phyloP scores from a whole-genome alignment of 805 yeast species.

The Myxozyma lipomycoides region DNA sequence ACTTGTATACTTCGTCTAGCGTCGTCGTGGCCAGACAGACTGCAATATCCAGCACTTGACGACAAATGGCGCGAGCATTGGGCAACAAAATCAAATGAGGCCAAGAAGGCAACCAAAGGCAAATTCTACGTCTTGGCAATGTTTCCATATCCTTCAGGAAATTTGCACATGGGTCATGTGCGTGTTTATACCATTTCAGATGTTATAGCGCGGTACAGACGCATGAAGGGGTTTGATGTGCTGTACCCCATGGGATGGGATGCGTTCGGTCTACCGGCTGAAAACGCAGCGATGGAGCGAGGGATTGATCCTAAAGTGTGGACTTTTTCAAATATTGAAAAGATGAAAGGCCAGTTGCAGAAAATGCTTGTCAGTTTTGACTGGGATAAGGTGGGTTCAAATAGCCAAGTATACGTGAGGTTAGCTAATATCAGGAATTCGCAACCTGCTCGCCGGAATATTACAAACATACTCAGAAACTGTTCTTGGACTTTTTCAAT shows the following conservation, averaged over 20 bases:
- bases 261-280: constrained; percentile 97
- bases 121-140: constrained; percentile 61
- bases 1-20: too few species aligned
- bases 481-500: constrained; percentile 68
- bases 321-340: constrained; percentile 76
- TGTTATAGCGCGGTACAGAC: constrained; percentile 68
- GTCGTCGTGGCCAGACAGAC: neutral
- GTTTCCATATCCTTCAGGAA: constrained; percentile 97
- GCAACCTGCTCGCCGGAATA: constrained; percentile 83
- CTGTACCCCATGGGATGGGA: constrained; percentile 99
- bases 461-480: constrained; percentile 87
- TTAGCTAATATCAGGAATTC: constrained; percentile 50
- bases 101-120: constrained; percentile 10
- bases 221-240: constrained; percentile 72
- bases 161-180: constrained; percentile 88
- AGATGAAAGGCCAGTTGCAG: constrained; percentile 80
- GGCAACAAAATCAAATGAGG: neutral
- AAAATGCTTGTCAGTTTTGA: constrained; percentile 81
- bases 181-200: constrained; percentile 91
- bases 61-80: constrained; percentile 12
- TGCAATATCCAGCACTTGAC: constrained; percentile 18
- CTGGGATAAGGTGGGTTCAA: constrained; percentile 54
- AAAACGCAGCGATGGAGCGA: constrained; percentile 92
- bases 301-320: constrained; percentile 73
- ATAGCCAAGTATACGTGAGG: neutral